Evolutionary conservation across 441 rosid genomes (phyloP).

Genomic region (Theobroma grandiflorum): DNA sequence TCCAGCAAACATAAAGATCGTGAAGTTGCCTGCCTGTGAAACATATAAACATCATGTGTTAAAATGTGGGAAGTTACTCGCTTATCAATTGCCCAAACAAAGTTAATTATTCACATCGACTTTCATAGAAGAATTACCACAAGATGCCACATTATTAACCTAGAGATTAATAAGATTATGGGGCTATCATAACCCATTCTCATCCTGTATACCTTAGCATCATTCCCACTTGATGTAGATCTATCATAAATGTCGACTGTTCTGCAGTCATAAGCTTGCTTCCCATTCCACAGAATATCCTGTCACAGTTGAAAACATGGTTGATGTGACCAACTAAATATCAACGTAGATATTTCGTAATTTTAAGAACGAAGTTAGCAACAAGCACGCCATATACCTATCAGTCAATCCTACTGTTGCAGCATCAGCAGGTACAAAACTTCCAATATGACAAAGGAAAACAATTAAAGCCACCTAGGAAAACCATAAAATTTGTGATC

Average conservation of each 20-base stretch:
- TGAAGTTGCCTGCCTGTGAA: conserved; percentile 90
- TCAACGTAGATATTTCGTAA: conserved; percentile 2
- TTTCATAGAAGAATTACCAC: conserved; percentile 3
- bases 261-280: conserved; percentile 91
- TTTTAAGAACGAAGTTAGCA: conserved; percentile 31
- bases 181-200: conserved; percentile 31
- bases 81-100: conserved; percentile 11
- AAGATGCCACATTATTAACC: conserved; percentile 19
- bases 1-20: conserved; percentile 90
- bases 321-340: conserved; percentile 29
- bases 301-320: conserved; percentile 39
- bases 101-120: not conserved
- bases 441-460: conserved; percentile 96
- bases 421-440: conserved; percentile 98
- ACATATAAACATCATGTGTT: conserved; percentile 32
- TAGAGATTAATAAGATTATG: conserved; percentile 22
- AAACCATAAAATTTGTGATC: conserved; percentile 18
- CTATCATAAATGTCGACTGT: conserved; percentile 97
- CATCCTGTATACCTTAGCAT: conserved; percentile 78
- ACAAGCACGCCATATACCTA: conserved; percentile 53
- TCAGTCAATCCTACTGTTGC: conserved; percentile 97
- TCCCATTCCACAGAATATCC: conserved; percentile 98
- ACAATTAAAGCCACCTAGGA: conserved; percentile 94
- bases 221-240: conserved; percentile 98
- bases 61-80: conserved; percentile 10